Evolutionary conservation across 768 basidiomycete genomes (phyloP).

Genomic region (Leccinum rimulosum): DNA sequence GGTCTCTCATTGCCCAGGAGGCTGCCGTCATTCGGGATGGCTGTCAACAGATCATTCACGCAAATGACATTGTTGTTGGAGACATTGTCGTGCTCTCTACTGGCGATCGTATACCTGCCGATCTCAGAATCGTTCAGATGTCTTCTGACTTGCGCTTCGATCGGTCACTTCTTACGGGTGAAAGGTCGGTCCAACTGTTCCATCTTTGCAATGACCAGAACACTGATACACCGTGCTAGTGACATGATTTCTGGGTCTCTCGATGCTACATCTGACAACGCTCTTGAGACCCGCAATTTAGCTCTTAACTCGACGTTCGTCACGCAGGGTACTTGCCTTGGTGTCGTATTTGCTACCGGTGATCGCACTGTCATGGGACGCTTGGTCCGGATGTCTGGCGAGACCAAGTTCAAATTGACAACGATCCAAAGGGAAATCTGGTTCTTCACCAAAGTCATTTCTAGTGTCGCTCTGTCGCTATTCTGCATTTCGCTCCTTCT

Average conservation of each 20-base stretch:
- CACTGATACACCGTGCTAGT: conserved; percentile 16
- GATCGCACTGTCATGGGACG: conserved; percentile 50
- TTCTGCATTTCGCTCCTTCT: conserved; percentile 42
- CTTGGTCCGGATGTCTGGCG: conserved; percentile 51
- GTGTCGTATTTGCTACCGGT: conserved; percentile 43
- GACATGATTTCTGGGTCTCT: conserved; percentile 45
- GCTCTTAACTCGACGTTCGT: conserved; percentile 47
- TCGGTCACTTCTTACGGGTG: conserved; percentile 52
- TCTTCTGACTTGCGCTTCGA: conserved; percentile 54
- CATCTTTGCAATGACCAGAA: not conserved
- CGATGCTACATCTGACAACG: conserved; percentile 48
- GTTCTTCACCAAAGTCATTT: conserved; percentile 55
- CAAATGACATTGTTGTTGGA: conserved; percentile 57
- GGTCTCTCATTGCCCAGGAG: conserved; percentile 57
- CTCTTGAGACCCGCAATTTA: conserved; percentile 46
- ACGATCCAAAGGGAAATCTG: conserved; percentile 48
- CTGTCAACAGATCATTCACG: conserved; percentile 43
- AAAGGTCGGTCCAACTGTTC: conserved; percentile 30
- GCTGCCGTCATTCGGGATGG: conserved; percentile 54
- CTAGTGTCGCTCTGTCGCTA: conserved; percentile 36
- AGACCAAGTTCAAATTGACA: conserved; percentile 44
- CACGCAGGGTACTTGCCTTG: conserved; percentile 40
- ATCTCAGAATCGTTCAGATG: conserved; percentile 52
- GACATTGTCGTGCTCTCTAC: conserved; percentile 52
- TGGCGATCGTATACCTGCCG: conserved; percentile 59